Base-by-base conservation (phyloP, 148 eudicot species). In the Cornus suecica region DNA sequence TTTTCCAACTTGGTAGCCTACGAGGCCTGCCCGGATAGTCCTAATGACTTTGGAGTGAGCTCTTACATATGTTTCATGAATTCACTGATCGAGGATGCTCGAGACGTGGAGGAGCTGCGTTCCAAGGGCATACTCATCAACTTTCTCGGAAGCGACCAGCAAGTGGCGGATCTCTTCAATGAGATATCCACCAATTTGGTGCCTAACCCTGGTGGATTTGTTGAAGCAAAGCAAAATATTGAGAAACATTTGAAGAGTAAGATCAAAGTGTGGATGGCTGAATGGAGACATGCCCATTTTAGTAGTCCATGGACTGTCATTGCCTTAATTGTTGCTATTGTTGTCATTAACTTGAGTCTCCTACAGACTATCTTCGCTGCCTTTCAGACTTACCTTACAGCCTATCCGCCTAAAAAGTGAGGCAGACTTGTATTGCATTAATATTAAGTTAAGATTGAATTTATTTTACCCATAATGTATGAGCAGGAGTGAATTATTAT, bases 71-170 rank as follows among this genome's bases (percentile, higher is more conserved):
- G 69, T 1, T 71, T 77, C 26, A 51, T 77, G 0, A 42, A 62
- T 30, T 24, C 74, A 9, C 23, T 16, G 58, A 31, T 41, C 14
- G 41, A 1, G 29, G n/a, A n/a, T n/a, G n/a, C 34, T 58, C 60
- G 69, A 8, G 68, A 76, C 31, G 79, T 69, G 28, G 58, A 56
- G 79, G 67, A 37, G 65, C 68, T 76, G 70, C 26, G 79, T 4
- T 0, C 15, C 0, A 63, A 18, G 15, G 66, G 54, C 2, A 66
- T 76, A 15, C 54, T 76, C 26, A 31, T 23, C 28, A 68, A 68
- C 67, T 54, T 9, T 32, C 66, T 68, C 7, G 58, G 34, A 4
- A 68, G 67, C 24, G 79, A 76, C 10, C 20, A 30, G 0, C 66
- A 60, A 0, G 73, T 76, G 18, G 66, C 34, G 0, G 15, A 76